Percentiles rank a stretch among this genome's conserved stretches.
Evolutionary conservation across 2,329 filamentous ascomycete genomes (phyloP).

Genomic region (Diaporthe vaccinii): DNA sequence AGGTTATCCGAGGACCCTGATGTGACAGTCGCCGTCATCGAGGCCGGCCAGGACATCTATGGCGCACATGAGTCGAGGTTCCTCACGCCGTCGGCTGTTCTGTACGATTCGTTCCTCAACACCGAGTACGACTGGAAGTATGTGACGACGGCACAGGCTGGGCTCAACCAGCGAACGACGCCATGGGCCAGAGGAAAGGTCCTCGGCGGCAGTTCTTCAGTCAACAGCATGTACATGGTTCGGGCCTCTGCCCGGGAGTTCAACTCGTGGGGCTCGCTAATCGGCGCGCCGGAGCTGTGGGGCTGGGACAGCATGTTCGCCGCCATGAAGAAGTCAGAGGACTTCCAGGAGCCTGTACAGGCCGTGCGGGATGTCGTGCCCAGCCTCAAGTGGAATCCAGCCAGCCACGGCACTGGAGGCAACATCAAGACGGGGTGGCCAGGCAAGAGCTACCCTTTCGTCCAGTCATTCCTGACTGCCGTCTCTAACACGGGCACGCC

Average conservation of each 20-base stretch:
- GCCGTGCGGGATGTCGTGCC: conserved; percentile 23
- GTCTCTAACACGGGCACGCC: conserved; percentile 14
- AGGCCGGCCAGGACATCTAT: conserved; percentile 40
- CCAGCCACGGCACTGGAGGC: conserved; percentile 28
- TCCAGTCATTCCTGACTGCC: conserved; percentile 25
- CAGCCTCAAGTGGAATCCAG: conserved; percentile 24
- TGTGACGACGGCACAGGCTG: conserved; percentile 27
- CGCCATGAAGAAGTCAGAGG: conserved; percentile 35
- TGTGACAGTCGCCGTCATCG: conserved; percentile 40
- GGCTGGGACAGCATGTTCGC: conserved; percentile 34
- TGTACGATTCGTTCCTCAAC: conserved; percentile 34
- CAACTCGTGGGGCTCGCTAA: conserved; percentile 32
- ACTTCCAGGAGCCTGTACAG: conserved; percentile 26
- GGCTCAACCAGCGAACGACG: conserved; percentile 25
- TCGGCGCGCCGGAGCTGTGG: conserved; percentile 21
- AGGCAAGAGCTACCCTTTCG: conserved; percentile 11
- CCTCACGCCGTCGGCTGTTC: conserved; percentile 25
- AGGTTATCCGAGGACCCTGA: conserved; percentile 46
- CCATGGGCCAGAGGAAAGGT: conserved; percentile 33
- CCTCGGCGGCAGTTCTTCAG: conserved; percentile 32
- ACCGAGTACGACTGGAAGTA: conserved; percentile 35
- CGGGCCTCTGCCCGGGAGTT: conserved; percentile 30
- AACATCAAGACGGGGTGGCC: conserved; percentile 36
- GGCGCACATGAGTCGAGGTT: conserved; percentile 37
- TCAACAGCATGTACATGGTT: conserved; percentile 36